Evolutionary conservation across 805 yeast species (phyloP).

Genomic region (Pichia membranifaciens): DNA sequence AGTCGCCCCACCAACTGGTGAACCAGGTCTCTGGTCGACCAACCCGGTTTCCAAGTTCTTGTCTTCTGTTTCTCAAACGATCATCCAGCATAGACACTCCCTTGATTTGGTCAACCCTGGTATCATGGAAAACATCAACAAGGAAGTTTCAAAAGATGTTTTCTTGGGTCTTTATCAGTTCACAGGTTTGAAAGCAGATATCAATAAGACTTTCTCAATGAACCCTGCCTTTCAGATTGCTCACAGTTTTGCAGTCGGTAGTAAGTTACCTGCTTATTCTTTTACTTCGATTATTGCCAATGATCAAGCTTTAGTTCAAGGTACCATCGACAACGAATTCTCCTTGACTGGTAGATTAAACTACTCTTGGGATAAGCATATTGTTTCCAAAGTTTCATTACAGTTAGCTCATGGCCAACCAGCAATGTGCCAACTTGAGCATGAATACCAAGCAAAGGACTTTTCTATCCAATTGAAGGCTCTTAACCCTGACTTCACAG

Average conservation of each 20-base stretch:
- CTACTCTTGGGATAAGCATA: conserved; percentile 80
- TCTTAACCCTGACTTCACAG: conserved; percentile 77
- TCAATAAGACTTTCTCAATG: conserved; percentile 84
- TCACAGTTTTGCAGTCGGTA: conserved; percentile 87
- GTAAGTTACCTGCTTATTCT: conserved; percentile 85
- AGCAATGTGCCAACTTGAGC: conserved; percentile 91
- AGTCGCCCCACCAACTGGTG: conserved; percentile 40
- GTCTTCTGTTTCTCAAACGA: conserved; percentile 65
- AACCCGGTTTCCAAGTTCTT: conserved; percentile 78
- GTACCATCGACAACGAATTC: conserved; percentile 81
- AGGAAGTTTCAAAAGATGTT: conserved; percentile 92
- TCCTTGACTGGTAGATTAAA: conserved; percentile 84
- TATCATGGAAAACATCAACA: conserved; percentile 84
- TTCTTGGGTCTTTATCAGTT: conserved; percentile 84
- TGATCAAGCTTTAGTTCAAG: conserved; percentile 82
- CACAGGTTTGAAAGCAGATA: conserved; percentile 94
- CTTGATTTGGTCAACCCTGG: conserved; percentile 89
- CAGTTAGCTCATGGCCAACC: conserved; percentile 89
- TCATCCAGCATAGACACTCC: conserved; percentile 72
- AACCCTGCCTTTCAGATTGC: conserved; percentile 96
- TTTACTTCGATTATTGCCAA: conserved; percentile 85
- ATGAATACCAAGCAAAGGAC: conserved; percentile 87
- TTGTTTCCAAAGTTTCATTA: conserved; percentile 76
- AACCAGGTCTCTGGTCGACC: conserved; percentile 63
- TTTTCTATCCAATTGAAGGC: conserved; percentile 85